A percentile compares a stretch with the other conserved stretches of the same genome.
These are phyloP conservation scores for Neurospora intermedia DNA, from an alignment of 495 filamentous ascomycete genomes.

Conservation along the genomic window DNA sequence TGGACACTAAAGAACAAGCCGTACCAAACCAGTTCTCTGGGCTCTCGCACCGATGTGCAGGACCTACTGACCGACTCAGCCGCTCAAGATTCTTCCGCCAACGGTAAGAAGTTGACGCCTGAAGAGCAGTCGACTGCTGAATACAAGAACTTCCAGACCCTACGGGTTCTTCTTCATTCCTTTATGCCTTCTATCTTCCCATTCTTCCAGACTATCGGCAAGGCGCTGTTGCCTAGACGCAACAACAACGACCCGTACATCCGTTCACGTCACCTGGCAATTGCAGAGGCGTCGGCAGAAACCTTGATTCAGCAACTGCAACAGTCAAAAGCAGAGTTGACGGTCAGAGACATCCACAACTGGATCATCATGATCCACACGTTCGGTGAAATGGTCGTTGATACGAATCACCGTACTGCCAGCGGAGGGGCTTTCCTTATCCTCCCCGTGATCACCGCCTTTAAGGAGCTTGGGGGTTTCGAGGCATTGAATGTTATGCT, in stretches of 20 bases:
- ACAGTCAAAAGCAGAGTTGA: slow-evolving; percentile 11
- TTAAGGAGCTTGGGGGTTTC: slow-evolving; percentile 72
- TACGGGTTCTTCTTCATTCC: slow-evolving; percentile 67
- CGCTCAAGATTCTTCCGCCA: slow-evolving; percentile 13
- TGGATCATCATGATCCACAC: slow-evolving; percentile 71
- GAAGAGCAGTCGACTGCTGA: slow-evolving; percentile 29
- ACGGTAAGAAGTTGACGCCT: slow-evolving; percentile 18
- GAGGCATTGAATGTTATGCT: slow-evolving; percentile 63
- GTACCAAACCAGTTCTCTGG: not conserved
- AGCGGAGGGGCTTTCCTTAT: slow-evolving; percentile 55
- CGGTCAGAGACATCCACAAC: slow-evolving; percentile 53
- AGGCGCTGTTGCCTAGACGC: slow-evolving; percentile 62
- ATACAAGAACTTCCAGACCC: slow-evolving; percentile 68
- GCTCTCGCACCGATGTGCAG: not conserved
- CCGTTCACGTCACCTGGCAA: slow-evolving; percentile 55
- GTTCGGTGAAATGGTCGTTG: slow-evolving; percentile 67
- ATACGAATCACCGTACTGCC: slow-evolving; percentile 42
- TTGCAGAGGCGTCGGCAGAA: slow-evolving; percentile 70
- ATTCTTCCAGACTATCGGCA: slow-evolving; percentile 72
- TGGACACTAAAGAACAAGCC: slow-evolving; percentile 23
- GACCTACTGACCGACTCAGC: slow-evolving; percentile 28
- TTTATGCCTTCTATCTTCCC: slow-evolving; percentile 59
- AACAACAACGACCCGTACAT: slow-evolving; percentile 49
- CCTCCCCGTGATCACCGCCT: slow-evolving; percentile 70
- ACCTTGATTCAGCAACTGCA: slow-evolving; percentile 55